Evolutionary conservation across 805 yeast species (phyloP).

Genomic region (Starmerella geochares): DNA sequence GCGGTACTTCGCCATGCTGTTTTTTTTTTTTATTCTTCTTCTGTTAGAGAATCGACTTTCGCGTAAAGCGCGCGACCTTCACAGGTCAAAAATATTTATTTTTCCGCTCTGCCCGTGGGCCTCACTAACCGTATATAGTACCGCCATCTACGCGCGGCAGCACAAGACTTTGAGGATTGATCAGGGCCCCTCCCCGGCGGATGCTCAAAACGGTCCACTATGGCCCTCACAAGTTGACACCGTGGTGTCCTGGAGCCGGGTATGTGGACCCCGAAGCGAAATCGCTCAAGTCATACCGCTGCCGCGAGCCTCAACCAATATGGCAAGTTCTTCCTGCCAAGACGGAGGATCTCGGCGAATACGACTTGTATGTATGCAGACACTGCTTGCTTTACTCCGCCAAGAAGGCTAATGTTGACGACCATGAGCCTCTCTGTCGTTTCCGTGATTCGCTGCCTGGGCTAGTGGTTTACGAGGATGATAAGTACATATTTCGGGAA

Average conservation of each 20-base stretch:
- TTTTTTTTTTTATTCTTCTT: no score
- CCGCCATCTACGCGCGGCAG: neutral
- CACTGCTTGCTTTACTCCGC: constrained; percentile 75
- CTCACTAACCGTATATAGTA: neutral
- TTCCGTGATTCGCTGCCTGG: constrained; percentile 44
- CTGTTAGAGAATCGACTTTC: neutral
- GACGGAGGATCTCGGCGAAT: constrained; percentile 34
- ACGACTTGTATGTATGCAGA: constrained; percentile 56
- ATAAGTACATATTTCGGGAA: constrained; percentile 46
- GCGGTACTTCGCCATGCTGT: constrained; percentile 70
- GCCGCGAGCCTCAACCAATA: constrained; percentile 22
- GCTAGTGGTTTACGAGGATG: constrained; percentile 54
- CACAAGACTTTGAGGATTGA: no score
- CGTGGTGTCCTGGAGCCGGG: constrained; percentile 86
- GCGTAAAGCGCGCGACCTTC: neutral
- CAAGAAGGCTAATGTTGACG: constrained; percentile 35
- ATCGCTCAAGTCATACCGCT: constrained; percentile 24
- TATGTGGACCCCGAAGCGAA: constrained; percentile 43
- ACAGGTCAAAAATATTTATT: neutral
- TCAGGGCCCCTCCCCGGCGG: constrained; percentile 26
- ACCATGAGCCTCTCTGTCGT: constrained; percentile 37
- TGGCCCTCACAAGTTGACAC: constrained; percentile 57
- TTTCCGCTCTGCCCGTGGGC: neutral
- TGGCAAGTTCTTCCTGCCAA: constrained; percentile 30
- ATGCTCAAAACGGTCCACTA: constrained; percentile 58